Base-by-base conservation (phyloP, 2,329 filamentous ascomycete species). In the Fusarium scirpi region DNA sequence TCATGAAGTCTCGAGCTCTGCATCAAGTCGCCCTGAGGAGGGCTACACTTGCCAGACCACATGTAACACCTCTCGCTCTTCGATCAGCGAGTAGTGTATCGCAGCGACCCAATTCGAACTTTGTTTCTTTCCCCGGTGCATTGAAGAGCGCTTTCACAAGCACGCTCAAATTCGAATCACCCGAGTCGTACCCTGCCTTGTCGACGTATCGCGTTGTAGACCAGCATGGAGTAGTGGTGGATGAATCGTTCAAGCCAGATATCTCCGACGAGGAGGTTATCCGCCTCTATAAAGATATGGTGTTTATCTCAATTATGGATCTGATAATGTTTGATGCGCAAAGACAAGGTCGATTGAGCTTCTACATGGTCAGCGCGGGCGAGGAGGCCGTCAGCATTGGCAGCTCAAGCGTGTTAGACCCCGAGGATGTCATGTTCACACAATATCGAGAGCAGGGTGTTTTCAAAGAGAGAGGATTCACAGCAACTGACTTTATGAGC, bases 291-390 rank as follows among this genome's bases (percentile, higher is more conserved):
- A 85, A 82, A 63, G 87, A 90, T 74, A 92, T 92, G 90, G 76
- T 92, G 12, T 86, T 85, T 38, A 84, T 91, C 12, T 90, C 92
- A 59, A 92, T 98, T 72, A 96, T 99, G 94, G 96, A 99, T 78
- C 81, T 97, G 58, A 92, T 98, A 78, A 98, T 98, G 94, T 98
- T 97, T 77, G 96, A 99, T 77, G 94, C 96, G 1, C 96, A 99
- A 81, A 87, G 96, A 47, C 96, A 99, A 81, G 94, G 94, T n/a
- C 89, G 94, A 22, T 82, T 97, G 59, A 94, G 91, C 80, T 99
- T 99, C 82, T 99, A 99, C 82, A 98, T 99, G 93, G 95, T 95
- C 76, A 95, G 92, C 40, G 93, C 94, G 1, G 94, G 94, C 62
- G 94, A 98, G 83, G 96, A 99, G 85, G 96, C 95, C 34, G 94